Evolutionary conservation across 2,329 filamentous ascomycete genomes (phyloP).

Genomic region (Colletotrichum simmondsii): DNA sequence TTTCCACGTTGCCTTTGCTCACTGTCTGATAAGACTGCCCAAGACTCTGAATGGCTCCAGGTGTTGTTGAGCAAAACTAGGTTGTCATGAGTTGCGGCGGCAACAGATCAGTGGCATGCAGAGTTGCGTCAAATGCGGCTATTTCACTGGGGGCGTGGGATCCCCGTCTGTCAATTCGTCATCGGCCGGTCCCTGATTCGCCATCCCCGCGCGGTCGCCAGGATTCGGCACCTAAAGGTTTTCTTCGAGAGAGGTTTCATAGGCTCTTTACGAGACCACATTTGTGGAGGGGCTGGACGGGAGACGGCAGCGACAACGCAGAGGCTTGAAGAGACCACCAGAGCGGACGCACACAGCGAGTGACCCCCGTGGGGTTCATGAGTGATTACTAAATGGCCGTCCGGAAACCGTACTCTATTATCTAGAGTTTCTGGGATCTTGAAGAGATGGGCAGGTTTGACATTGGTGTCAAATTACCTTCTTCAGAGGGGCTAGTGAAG

Average conservation of each 20-base stretch:
- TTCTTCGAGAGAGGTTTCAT: conserved; percentile 9
- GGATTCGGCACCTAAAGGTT: conserved; percentile 25
- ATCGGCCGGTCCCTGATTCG: conserved; percentile 26
- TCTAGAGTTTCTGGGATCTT: neutral
- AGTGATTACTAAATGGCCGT: neutral
- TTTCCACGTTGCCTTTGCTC: neutral
- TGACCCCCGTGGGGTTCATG: conserved; percentile 1
- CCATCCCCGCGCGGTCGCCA: conserved; percentile 12
- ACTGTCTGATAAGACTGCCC: neutral
- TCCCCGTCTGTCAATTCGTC: conserved; percentile 21
- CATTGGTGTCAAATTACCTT: neutral
- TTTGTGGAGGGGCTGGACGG: neutral
- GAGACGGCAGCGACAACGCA: neutral
- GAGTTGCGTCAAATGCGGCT: conserved; percentile 16
- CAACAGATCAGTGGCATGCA: neutral
- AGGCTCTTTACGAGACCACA: neutral
- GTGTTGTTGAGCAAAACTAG: neutral
- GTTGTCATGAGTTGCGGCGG: neutral
- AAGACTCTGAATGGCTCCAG: neutral
- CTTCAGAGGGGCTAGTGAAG: neutral
- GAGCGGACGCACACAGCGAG: neutral
- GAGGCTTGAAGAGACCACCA: conserved; percentile 4
- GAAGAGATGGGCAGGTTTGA: neutral
- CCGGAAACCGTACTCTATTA: neutral
- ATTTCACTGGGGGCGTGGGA: conserved; percentile 8